Conservation (phyloP, 1,284 basidiomycete species). For the Austroboletus rostrupii region DNA sequence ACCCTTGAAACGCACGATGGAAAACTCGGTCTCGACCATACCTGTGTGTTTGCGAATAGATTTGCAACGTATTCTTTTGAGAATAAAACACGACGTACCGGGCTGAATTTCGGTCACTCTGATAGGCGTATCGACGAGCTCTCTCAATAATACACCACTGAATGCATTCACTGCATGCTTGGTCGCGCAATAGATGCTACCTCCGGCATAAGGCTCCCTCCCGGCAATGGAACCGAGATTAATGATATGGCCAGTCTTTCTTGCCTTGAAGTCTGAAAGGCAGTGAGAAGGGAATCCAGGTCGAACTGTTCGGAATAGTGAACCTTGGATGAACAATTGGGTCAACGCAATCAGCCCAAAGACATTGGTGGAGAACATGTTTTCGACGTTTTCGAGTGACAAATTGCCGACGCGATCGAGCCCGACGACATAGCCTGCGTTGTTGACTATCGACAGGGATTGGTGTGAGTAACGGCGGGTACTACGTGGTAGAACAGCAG, state of each 20-base stretch:
- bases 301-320: constrained; percentile 9
- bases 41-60: constrained; percentile 37
- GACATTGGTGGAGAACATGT: constrained; percentile 94
- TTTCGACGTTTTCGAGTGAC: constrained; percentile 68
- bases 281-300: not conserved
- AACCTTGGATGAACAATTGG: constrained; percentile 73
- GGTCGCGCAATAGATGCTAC: constrained; percentile 78
- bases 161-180: constrained; percentile 92
- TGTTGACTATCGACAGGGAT: constrained; percentile 58
- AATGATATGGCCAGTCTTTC: constrained; percentile 88
- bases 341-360: constrained; percentile 83
- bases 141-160: constrained; percentile 77
- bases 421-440: constrained; percentile 85
- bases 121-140: constrained; percentile 88
- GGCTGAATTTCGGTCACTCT: constrained; percentile 91
- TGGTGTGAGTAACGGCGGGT: not conserved
- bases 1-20: constrained; percentile 82
- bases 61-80: constrained; percentile 1
- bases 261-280: constrained; percentile 79
- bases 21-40: constrained; percentile 93
- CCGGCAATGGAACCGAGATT: constrained; percentile 95
- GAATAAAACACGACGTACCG: constrained; percentile 40
- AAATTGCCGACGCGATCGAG: constrained; percentile 82
- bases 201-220: constrained; percentile 86
- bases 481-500: not conserved